Conservation (phyloP, 768 basidiomycete genomes). For the Leucosporidium yakuticum region DNA sequence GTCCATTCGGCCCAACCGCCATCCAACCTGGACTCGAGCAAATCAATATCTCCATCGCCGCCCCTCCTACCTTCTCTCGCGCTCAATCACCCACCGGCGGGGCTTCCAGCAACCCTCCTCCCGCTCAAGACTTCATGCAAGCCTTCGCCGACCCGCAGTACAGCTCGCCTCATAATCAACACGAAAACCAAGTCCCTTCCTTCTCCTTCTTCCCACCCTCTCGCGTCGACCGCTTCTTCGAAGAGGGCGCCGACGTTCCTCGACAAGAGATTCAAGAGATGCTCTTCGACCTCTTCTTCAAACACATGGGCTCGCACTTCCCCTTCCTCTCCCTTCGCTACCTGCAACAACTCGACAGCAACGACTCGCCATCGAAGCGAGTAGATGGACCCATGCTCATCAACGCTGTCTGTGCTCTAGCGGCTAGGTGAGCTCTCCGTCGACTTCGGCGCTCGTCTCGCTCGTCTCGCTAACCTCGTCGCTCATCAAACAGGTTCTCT, state of each 20-base stretch:
- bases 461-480: no score
- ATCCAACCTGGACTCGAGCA: conserved; percentile 10
- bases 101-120: not conserved
- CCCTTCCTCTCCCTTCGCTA: conserved; percentile 30
- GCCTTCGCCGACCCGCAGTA: not conserved
- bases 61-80: conserved; percentile 8
- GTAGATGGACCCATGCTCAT: conserved; percentile 35
- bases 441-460: not conserved
- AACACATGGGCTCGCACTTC: conserved; percentile 35
- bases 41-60: conserved; percentile 3
- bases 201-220: not conserved
- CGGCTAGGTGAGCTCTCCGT: conserved; percentile 31
- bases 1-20: conserved; percentile 2
- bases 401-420: conserved; percentile 33
- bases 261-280: conserved; percentile 27
- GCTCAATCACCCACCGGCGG: not conserved
- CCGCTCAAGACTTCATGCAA: not conserved
- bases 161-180: not conserved
- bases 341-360: conserved; percentile 23
- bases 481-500: conserved; percentile 33
- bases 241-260: conserved; percentile 22
- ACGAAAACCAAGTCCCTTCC: conserved; percentile 3
- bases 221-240: conserved; percentile 10
- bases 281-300: conserved; percentile 35
- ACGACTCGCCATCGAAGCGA: not conserved